Conservation (phyloP, 2,329 filamentous ascomycete genomes). For the Madurella mycetomatis region DNA sequence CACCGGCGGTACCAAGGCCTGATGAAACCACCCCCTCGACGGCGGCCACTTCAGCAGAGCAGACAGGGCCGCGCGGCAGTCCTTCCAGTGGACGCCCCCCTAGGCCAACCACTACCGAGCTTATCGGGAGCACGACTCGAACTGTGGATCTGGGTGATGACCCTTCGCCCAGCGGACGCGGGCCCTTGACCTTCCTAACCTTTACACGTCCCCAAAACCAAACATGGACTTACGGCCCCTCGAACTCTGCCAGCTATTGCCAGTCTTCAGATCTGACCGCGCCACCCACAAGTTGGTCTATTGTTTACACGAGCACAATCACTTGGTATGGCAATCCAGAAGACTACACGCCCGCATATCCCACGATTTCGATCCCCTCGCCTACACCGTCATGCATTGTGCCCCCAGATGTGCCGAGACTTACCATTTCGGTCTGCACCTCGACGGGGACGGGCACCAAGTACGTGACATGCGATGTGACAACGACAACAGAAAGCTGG, state of each 20-base stretch:
- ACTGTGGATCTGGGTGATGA: constrained; percentile 14
- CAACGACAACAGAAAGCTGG: constrained; percentile 32
- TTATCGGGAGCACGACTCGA: neutral
- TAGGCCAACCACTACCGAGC: neutral
- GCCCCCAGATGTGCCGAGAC: constrained; percentile 7
- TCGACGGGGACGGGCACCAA: constrained; percentile 27
- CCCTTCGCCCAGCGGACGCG: neutral
- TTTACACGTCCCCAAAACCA: constrained; percentile 8
- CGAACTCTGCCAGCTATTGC: constrained; percentile 19
- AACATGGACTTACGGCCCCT: constrained; percentile 8
- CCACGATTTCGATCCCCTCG: constrained; percentile 38
- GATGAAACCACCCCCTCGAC: neutral
- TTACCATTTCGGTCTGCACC: constrained; percentile 24
- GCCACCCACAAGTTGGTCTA: constrained; percentile 35
- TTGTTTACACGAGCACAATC: constrained; percentile 47
- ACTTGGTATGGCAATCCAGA: constrained; percentile 44
- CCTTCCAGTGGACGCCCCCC: constrained; percentile 2
- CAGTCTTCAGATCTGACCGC: constrained; percentile 19
- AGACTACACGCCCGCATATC: constrained; percentile 45
- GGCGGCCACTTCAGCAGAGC: neutral
- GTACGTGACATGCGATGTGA: constrained; percentile 30
- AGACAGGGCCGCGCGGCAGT: constrained; percentile 1
- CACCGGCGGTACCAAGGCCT: neutral
- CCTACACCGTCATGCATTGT: constrained; percentile 36
- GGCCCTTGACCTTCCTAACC: constrained; percentile 3